Base-by-base conservation (phyloP, 441 rosid genomes). In the Pelargonium cotyledonis region DNA sequence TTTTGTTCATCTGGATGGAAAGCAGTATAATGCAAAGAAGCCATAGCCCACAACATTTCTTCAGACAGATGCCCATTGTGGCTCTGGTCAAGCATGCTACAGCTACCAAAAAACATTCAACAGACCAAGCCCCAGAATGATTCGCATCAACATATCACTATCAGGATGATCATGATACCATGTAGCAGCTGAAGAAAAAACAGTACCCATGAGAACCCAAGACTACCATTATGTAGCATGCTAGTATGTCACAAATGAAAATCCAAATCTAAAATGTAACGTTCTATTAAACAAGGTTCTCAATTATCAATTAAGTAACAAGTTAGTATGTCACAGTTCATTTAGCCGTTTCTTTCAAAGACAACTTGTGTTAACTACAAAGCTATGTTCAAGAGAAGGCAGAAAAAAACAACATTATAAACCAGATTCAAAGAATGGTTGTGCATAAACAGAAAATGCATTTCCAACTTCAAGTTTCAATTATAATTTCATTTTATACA, bases 1-100 rank as follows among this genome's bases (percentile, higher is more conserved):
- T 78, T 77, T 78, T 72, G 70, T 65, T 80, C 66, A 82, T 40
- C 65, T 75, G 77, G 75, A 82, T 62, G 74, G 47, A 78, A 71
- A 86, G 82, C 80, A 87, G 77, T 21, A 87, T 81, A 76, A 80
- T 67, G 74, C 72, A 81, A 77, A 86, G 81, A 78, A 85, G 84
- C 85, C 89, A 85, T 65, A 76, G 9, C 62, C 62, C 62, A 57
- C 62, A 57, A 57, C 62, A 57, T 57, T 18, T 57, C 62, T 16
- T 57, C 62, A 18, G 81, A 89, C 70, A 81, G 78, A 80, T 80
- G 86, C 87, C 86, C 98, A 90, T 89, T 69, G 70, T 76, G 87
- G 96, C 90, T 81, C 81, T 80, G 82, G 71, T 75, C 81, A 85
- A 80, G 85, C 62, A 57, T 57, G 21, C 62, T 57, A 57, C 21